Evolutionary conservation across 2,329 filamentous ascomycete genomes (phyloP), one percentile per base, ranked within the genome.

Genomic region (Fusarium bulbicola): DNA sequence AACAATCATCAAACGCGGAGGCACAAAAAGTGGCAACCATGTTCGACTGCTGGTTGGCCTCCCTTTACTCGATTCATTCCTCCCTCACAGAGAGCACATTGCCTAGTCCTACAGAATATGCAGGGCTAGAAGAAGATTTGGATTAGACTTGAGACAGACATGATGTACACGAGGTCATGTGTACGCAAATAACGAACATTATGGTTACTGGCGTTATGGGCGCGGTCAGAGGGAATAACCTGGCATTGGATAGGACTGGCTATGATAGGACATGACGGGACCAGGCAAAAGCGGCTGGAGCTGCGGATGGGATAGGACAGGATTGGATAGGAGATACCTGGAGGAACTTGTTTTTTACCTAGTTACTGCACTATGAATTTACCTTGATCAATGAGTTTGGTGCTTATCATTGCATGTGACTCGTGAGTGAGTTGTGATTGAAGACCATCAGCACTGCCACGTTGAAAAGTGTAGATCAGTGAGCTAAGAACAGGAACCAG

Each of bases 1-100:
- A 80, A 75, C 79, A 81, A 63, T 68, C 79, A 37, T 71, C 72
- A 2, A 77, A 82, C 5, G 68, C 84, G 20, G 81, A 84, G 68
- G 67, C 72, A 37, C 59, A 66, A 39, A 76, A 75, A 21, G 78
- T 79, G 28, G 72, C 70, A 11, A 75, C 74, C 26, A 85, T 86
- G 80, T 85, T 90, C 49, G 84, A 86, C 60, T 82, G 82, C 62
- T 90, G 88, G 88, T 77, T 90, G 42, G 76, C 80, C 49, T 83
- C 87, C 20, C 79, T 90, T 26, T 85, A 87, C 62, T 73, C 79
- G 8, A 81, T 89, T 21, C 86, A 89, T 63, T 72, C 56, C n/a
- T 74, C 75, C 7, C 64, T 82, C n/a, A 76, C 73, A 1, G 71
- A 60, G 26, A 74, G 75, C 32, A 68, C 53, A n/a, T 66, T 75